Base-by-base conservation (phyloP, 2,329 filamentous ascomycete genomes). In the Stylonectria norvegica region DNA sequence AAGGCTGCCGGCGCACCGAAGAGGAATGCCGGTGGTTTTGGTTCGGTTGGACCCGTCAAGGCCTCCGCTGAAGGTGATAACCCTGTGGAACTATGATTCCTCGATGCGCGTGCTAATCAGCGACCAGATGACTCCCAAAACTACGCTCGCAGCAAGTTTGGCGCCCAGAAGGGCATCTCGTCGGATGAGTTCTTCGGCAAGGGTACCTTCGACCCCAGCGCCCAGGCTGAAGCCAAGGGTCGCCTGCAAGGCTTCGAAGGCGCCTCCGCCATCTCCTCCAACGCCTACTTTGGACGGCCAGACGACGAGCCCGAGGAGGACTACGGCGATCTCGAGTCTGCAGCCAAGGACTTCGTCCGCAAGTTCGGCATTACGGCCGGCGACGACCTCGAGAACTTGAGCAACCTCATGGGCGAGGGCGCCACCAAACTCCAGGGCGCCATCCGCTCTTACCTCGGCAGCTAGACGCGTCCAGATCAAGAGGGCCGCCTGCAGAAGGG, bases 151-250 rank as follows among this genome's bases (percentile, higher is more conserved):
- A 72, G 79, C 59, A 95, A 95, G 66, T 98, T 98, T 59, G 91
- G 90, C 45, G 69, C 68, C 30, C 93, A 98, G 65, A 97, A 97
- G 73, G 87, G 87, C 55, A 98, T 98, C 53, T 96, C 89, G 0
- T 96, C 90, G 1, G 93, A 98, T 64, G 93, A 98, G 63, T 98
- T 95, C 75, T 98, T 98, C 62, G 89, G 91, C 58, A 91, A 93
- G 63, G 88, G 89, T 38, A 71, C 78, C 40, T 97, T 83, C 66
- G 90, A 98, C 62, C 82, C 90, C 25, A 75, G 75, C 40, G 80
- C 85, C 7, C 85, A 93, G 61, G 75, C 81, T 36, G 91, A 96
- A 70, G 91, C 93, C 55, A 95, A 95, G 72, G 75, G 76, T 17
- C 81, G 93, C 28, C 78, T 98, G 38, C 84, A 89, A 70, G 87